Evolutionary conservation across 2,329 filamentous ascomycete species (phyloP), one percentile per base, ranked within the genome.

Genomic region (Cladophialophora psammophila): DNA sequence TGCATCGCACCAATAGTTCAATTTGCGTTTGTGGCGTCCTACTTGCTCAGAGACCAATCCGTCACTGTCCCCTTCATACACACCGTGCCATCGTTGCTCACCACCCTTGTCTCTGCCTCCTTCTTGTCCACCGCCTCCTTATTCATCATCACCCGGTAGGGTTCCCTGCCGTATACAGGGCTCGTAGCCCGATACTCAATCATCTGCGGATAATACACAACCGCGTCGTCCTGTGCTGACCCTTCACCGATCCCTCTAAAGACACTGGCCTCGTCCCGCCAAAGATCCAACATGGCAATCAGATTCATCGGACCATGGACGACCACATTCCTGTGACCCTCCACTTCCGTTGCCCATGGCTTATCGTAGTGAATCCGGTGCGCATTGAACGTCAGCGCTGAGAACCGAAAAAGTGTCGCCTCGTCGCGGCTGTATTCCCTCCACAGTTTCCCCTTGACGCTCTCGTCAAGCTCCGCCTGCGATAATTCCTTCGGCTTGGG

Each of bases 151-250:
- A 83, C 77, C 54, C 77, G 74, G 74, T 85, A 84, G 64, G 76
- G 75, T 67, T 85, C 83, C 12, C 80, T 80, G 0, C 78, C 82
- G 77, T 85, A 85, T 20, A 85, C 68, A 3, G 83, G 82, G 65
- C 77, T 81, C 13, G 83, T 85, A 26, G 83, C 83, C 12, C 83
- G 75, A 71, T 85, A 85, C 2, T 72, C 74, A 54, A 85, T 81
- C 50, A 76, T 80, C 68, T 77, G 74, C 1, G 83, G 83, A 2
- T 70, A 73, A 26, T 53, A 54, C 18, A 54, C 31, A 18, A 81
- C 69, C 2, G 76, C 59, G 34, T 75, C 60, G 8, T 71, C 72
- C 5, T 70, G 62, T 9, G 72, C 53, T 31, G 48, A 59, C 31
- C 58, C 42, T 36, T 48, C 42, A 7, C 67, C 69, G 2, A 67